Evolutionary conservation across 2,329 filamentous ascomycete genomes (phyloP), one percentile per base, ranked within the genome.

Genomic region (Ascochyta clinopodiicola): DNA sequence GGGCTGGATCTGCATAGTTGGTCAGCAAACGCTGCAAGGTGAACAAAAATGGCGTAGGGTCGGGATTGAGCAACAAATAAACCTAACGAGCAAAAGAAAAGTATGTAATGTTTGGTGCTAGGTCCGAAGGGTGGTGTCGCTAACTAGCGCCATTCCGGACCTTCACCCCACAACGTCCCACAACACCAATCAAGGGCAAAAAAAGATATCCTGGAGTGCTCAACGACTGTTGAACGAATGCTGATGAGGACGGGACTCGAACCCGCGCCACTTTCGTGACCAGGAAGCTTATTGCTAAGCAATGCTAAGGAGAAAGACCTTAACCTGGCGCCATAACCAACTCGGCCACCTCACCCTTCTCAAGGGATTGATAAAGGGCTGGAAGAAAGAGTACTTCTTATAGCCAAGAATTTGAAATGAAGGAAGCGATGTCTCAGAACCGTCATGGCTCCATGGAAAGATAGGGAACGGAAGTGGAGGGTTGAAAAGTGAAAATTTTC

Each of bases 1-100:
- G 0, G 94, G 95, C 80, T 93, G 88, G 25, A 95, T 84, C 86
- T 89, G 42, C 29, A 15, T 7, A 21, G 13, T 48, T 45, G 17
- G 61, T 67, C 48, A 66, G 63, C 59, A 44, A 6, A 15, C 2
- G 17, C 27, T 25, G 12, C 10, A 21, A 29, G 2, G 19, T 4
- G n/a, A 3, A 9, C 13, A 13, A 51, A 43, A 39, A 17, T 36
- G 29, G 48, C 17, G 39, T 12, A 25, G 19, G 27, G 4, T 24
- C 2, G 13, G 32, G 6, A 12, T 25, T 5, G 3, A 25, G 8
- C 13, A 25, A 44, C 34, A 27, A 40, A 10, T 5, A 13, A 13
- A 15, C 4, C 5, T 17, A 38, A 22, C 10, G 21, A 38, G 8
- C 10, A 38, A 35, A 31, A 31, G 29, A 15, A 31, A 17, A 17